These are phyloP conservation scores for Penicillium robsamsonii DNA, from an alignment of 495 filamentous ascomycete species.

Conservation along the genomic window DNA sequence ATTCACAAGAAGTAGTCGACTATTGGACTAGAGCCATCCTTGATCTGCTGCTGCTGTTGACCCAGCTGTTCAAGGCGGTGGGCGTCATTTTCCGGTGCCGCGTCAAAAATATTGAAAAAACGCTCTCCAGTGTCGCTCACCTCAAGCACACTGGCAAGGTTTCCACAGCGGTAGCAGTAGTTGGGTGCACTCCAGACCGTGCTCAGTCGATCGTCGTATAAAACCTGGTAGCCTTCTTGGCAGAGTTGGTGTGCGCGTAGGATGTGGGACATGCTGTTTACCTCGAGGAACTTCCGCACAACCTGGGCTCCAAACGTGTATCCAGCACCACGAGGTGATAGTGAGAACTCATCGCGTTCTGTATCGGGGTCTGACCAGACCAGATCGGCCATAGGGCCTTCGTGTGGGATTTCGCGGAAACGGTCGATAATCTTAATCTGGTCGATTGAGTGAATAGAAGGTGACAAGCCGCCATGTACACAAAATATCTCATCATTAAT, in stretches of 20 bases:
- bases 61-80: constrained; percentile 71
- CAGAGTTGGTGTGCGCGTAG: constrained; percentile 95
- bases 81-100: constrained; percentile 90
- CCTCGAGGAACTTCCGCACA: constrained; percentile 93
- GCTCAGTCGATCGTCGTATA: constrained; percentile 90
- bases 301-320: constrained; percentile 98
- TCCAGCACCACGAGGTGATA: constrained; percentile 89
- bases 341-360: constrained; percentile 91
- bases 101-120: constrained; percentile 96
- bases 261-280: constrained; percentile 96
- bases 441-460: constrained; percentile 96
- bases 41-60: constrained; percentile 44
- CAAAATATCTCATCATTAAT: constrained; percentile 99
- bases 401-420: constrained; percentile 96
- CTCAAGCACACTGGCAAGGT: constrained; percentile 94
- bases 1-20: constrained; percentile 67
- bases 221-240: constrained; percentile 92
- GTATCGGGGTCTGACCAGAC: constrained; percentile 98
- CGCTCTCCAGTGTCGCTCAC: constrained; percentile 88
- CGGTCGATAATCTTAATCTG: constrained; percentile 99
- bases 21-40: constrained; percentile 59
- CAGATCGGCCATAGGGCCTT: constrained; percentile 98
- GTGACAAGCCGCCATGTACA: constrained; percentile 92
- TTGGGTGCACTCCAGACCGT: constrained; percentile 98
- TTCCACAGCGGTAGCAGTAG: constrained; percentile 95